Evolutionary conservation across 306 rosid species (phyloP), one percentile per base, ranked within the genome.

Genomic region (Rosa multiflora): DNA sequence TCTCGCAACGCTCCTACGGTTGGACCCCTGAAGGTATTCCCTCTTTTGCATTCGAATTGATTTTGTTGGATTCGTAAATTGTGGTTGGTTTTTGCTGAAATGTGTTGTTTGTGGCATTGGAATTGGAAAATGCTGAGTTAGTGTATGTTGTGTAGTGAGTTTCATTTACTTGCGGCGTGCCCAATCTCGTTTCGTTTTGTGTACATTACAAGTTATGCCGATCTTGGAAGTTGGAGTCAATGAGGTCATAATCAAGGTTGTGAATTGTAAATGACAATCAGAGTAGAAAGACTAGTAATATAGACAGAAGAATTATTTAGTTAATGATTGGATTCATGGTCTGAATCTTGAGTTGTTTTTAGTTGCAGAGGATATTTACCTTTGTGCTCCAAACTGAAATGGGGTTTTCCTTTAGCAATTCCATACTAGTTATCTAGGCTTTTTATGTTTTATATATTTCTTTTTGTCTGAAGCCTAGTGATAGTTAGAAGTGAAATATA

Each of bases 21-120:
- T 95, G 99, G 99, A 91, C 89, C 55, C 82, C 89, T 55, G 97
- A 95, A 87, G 98, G 98, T 95, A 87, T 49, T 79, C 77, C 76
- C 70, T 67, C 20, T 42, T 32, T 20, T 68, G 26, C 35, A 35
- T 35, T 42, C 43, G 23, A 63, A 13, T 69, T 49, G 1, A 37
- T 26, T 48, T n/a, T 61, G 73, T 43, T 6, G 29, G 11, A 32
- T 67, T 67, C 10, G 14, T 29, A 21, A 48, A 26, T 47, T 17
- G 9, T 10, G 43, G 40, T 29, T 37, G 23, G 53, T 39, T 8
- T 40, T 74, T 26, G 67, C 44, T 74, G 67, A 40, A 63, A 44
- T 43, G 29, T 46, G 37, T 63, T 77, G 44, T n/a, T 14, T 67
- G 67, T 68, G 40, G 26, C 61, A 10, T 44, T 78, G 51, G 72